phyloP scores from a whole-genome alignment of 768 basidiomycete genomes.

The Pisolithus albus region DNA sequence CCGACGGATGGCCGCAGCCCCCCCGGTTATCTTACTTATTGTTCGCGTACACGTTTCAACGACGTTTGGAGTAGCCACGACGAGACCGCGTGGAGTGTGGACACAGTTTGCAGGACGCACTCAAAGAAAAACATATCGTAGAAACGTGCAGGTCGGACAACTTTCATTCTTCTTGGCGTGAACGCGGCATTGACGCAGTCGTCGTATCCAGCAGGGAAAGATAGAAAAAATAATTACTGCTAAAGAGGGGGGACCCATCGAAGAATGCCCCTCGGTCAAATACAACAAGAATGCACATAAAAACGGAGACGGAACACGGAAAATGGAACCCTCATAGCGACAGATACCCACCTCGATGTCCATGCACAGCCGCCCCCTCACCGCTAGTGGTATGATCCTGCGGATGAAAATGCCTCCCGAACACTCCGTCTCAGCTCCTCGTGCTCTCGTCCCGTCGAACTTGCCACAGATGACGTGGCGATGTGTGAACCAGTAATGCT shows the following conservation, averaged over 20 bases:
- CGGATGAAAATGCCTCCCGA: slow-evolving; percentile 67
- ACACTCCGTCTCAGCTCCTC: slow-evolving; percentile 80
- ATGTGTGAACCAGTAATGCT: slow-evolving; percentile 61
- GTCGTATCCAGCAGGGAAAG: not conserved
- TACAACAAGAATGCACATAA: not conserved
- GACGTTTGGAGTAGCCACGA: not conserved
- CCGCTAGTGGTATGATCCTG: slow-evolving; percentile 40
- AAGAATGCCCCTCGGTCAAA: not conserved
- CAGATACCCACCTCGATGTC: not conserved
- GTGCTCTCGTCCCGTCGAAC: slow-evolving; percentile 54
- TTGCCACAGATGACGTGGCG: slow-evolving; percentile 63
- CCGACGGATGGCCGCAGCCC: not conserved
- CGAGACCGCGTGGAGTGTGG: not conserved
- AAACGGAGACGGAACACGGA: not conserved
- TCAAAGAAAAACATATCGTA: not conserved
- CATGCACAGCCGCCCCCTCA: not conserved
- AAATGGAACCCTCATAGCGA: not conserved
- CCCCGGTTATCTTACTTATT: not conserved
- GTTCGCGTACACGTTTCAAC: not conserved
- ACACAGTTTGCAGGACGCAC: too few relatives aligned
- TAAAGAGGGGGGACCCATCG: not conserved
- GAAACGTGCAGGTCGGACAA: not conserved
- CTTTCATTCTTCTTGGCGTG: not conserved
- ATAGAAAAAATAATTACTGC: not conserved
- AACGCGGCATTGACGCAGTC: not conserved